phyloP scores from a whole-genome alignment of 179 eudicot genomes.

The Nepenthes alata region DNA sequence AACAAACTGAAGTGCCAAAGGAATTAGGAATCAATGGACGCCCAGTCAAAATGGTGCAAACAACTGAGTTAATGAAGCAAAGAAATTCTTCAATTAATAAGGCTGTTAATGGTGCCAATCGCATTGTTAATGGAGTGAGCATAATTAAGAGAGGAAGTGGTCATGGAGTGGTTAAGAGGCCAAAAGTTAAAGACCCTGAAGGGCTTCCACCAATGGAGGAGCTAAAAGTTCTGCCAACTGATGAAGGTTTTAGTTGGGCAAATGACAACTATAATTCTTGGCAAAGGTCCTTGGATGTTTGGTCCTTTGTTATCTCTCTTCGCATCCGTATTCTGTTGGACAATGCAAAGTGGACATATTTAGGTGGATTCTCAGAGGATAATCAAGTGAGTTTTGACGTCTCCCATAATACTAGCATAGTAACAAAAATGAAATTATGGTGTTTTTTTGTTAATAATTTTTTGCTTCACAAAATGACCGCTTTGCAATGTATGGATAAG shows the following conservation, averaged over 20 bases:
- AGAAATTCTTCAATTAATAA: constrained; percentile 16
- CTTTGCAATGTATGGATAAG: too few relatives aligned
- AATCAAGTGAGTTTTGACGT: constrained; percentile 45
- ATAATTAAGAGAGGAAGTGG: constrained; percentile 39
- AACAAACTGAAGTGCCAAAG: constrained; percentile 41
- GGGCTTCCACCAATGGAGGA: constrained; percentile 86
- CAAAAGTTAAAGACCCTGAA: constrained; percentile 19
- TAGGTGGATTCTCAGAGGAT: constrained; percentile 75
- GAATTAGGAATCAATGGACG: constrained; percentile 40
- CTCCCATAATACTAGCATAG: too few relatives aligned
- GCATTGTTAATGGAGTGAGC: constrained; percentile 43
- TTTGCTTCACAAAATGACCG: not conserved
- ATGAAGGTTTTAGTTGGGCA: constrained; percentile 94
- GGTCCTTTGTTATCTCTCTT: constrained; percentile 79
- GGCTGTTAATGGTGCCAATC: constrained; percentile 39
- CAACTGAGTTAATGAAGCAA: constrained; percentile 51
- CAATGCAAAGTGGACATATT: constrained; percentile 76
- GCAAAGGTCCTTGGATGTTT: constrained; percentile 76
- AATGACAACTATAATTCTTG: constrained; percentile 65
- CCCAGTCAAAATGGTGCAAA: constrained; percentile 54
- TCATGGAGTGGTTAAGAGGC: constrained; percentile 26
- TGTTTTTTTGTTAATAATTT: not conserved
- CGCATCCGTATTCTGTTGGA: constrained; percentile 81
- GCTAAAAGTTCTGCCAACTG: constrained; percentile 59
- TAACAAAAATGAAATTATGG: too few relatives aligned